Base-by-base conservation (phyloP, 768 basidiomycete genomes). In the Cystofilobasidium ferigula region DNA sequence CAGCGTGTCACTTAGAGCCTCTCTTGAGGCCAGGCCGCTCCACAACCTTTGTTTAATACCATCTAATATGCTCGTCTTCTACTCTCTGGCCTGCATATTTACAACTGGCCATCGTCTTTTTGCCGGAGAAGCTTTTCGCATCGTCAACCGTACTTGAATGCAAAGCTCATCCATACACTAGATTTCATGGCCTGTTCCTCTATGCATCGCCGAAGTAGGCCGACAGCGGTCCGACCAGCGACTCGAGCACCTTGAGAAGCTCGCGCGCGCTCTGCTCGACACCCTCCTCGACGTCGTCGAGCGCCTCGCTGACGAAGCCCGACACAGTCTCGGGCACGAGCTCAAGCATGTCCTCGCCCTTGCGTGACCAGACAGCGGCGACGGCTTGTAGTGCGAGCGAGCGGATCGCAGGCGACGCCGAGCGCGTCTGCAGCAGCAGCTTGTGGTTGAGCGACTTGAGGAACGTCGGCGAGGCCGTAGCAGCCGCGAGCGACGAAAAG, bases 341-440 rank as follows among this genome's bases (percentile, higher is more conserved):
- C 32, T 85, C 77, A 14, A 91, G 78, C 73, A 88, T 88, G 30
- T 82, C 83, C 10, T 89, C 86, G 28, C 62, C 62, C 68, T 87
- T 85, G 20, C 78, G 75, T 26, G 78, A 80, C 94, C 94, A 98
- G 35, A 95, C 73, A n/a, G 79, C 79, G 34, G 83, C 82, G 18
- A 86, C 78, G 69, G 84, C 86, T 9, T 78, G 74, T 57, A 98
- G 75, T 0, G 90, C 88, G 57, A 82, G 81, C 14, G 89, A 73
- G 9, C 90, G 83, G n/a, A 85, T 75, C 24, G 79, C 79, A 2
- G 81, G 76, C 67, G 88, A 85, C 63, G 95, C 92, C 6, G 87
- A 86, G 20, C 92, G 85, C 0, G 91, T 94, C 68, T 88, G 84
- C 85, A 94, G 88, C 61, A 95, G 82, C 34, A 97, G 73, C 63